Evolutionary conservation across 2,329 filamentous ascomycete genomes (phyloP).

Genomic region (Xylaria sp.): DNA sequence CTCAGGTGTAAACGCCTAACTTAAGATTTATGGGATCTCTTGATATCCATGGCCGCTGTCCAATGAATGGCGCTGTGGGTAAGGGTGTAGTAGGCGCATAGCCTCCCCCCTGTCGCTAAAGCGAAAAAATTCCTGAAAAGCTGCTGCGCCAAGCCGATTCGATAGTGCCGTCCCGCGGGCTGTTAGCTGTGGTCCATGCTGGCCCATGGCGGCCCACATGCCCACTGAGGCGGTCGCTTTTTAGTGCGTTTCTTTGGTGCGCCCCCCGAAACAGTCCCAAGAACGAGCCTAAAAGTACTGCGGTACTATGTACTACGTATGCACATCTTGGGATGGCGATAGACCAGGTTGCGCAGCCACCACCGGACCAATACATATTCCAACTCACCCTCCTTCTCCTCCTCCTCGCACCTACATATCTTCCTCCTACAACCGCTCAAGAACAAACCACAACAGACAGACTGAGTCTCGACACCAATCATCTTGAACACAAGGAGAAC

Average conservation of each 20-base stretch:
- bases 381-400: slow-evolving; percentile 13
- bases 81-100: slow-evolving; percentile 12
- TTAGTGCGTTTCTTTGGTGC: neutral
- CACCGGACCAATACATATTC: slow-evolving; percentile 20
- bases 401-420: slow-evolving; percentile 2
- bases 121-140: slow-evolving; percentile 11
- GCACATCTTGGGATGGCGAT: neutral
- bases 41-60: slow-evolving; percentile 5
- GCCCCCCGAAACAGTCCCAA: no score
- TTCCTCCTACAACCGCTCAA: slow-evolving; percentile 8
- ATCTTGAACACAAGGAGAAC: neutral
- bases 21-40: slow-evolving; percentile 3
- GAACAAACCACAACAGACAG: neutral
- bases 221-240: neutral
- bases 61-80: slow-evolving; percentile 10
- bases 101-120: slow-evolving; percentile 21
- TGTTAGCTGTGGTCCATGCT: neutral
- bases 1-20: neutral
- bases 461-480: neutral
- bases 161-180: slow-evolving; percentile 9
- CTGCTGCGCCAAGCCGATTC: slow-evolving; percentile 14
- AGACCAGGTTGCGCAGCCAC: slow-evolving; percentile 21
- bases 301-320: no score
- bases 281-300: no score
- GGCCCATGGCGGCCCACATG: neutral